phyloP scores from a whole-genome alignment of 495 filamentous ascomycete species.

The Aspergillus homomorphus region DNA sequence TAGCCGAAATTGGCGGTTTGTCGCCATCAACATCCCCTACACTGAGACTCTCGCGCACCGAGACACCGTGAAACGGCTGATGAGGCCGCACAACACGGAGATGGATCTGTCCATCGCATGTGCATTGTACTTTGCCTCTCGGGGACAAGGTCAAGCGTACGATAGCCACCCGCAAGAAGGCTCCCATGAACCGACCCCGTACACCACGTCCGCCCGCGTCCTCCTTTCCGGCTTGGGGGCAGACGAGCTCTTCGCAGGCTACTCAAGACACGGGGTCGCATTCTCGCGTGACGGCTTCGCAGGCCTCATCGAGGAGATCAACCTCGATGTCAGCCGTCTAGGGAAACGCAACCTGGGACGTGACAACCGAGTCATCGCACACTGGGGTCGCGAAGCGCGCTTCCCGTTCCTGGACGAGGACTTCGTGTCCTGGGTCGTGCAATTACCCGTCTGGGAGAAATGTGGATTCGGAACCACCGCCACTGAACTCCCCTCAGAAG shows the following conservation, averaged over 20 bases:
- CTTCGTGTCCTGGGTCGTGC: slow-evolving; percentile 76
- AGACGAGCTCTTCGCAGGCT: slow-evolving; percentile 94
- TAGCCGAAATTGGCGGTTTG: slow-evolving; percentile 71
- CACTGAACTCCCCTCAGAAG: slow-evolving; percentile 9
- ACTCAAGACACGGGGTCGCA: slow-evolving; percentile 77
- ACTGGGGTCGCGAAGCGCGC: slow-evolving; percentile 89
- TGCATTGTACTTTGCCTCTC: slow-evolving; percentile 89
- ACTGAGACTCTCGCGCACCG: slow-evolving; percentile 69
- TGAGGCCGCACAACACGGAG: slow-evolving; percentile 91
- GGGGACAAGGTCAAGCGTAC: slow-evolving; percentile 59
- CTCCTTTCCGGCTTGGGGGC: slow-evolving; percentile 91
- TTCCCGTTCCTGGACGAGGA: slow-evolving; percentile 90
- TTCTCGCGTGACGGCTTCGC: slow-evolving; percentile 63
- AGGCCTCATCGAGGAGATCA: slow-evolving; percentile 77
- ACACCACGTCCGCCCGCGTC: slow-evolving; percentile 72
- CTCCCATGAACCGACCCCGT: slow-evolving; percentile 27
- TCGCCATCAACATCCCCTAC: slow-evolving; percentile 81
- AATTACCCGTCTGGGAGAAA: slow-evolving; percentile 72
- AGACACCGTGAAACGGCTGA: slow-evolving; percentile 64
- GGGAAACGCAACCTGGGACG: slow-evolving; percentile 91
- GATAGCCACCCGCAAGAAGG: slow-evolving; percentile 8
- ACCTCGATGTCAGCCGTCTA: slow-evolving; percentile 80
- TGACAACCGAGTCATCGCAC: slow-evolving; percentile 84
- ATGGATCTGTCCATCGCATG: slow-evolving; percentile 98
- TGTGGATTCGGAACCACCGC: slow-evolving; percentile 64